phyloP scores from a whole-genome alignment of 805 yeast genomes.

The Cyberlindnera euphorbiae region DNA sequence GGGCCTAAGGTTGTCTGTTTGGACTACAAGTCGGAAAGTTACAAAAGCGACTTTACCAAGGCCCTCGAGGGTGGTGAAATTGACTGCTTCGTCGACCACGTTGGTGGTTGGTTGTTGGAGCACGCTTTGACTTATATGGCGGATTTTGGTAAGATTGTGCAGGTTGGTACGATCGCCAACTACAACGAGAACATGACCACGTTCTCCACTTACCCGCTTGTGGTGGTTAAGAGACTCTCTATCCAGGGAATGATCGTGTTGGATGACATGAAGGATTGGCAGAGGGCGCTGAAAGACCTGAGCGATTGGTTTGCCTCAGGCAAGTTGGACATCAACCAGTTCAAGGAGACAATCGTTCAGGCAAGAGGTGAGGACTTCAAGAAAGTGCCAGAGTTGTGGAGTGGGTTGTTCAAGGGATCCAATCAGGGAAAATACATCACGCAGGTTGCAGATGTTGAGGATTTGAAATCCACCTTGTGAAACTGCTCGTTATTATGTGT shows the following conservation, averaged over 20 bases:
- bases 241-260: conserved; percentile 50
- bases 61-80: conserved; percentile 45
- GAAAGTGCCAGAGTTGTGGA: conserved; percentile 44
- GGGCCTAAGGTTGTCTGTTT: conserved; percentile 49
- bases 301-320: conserved; percentile 36
- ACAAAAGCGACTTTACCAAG: conserved; percentile 30
- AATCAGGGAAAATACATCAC: conserved; percentile 52
- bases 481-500: too few species aligned
- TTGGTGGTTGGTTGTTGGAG: conserved; percentile 57
- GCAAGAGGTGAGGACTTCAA: conserved; percentile 37
- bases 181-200: conserved; percentile 37
- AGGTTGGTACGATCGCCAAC: conserved; percentile 62
- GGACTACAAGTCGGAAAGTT: conserved; percentile 46
- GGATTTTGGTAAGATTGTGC: conserved; percentile 41
- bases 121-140: conserved; percentile 33
- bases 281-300: conserved; percentile 34
- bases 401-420: conserved; percentile 37
- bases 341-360: conserved; percentile 36
- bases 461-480: too few species aligned
- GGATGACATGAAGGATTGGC: conserved; percentile 37
- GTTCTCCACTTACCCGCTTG: conserved; percentile 37
- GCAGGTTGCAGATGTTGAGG: conserved; percentile 23
- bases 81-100: conserved; percentile 56
- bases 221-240: conserved; percentile 46
- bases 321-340: conserved; percentile 32